Base-by-base conservation (phyloP, 2,329 filamentous ascomycete species). In the Truncatella angustata region DNA sequence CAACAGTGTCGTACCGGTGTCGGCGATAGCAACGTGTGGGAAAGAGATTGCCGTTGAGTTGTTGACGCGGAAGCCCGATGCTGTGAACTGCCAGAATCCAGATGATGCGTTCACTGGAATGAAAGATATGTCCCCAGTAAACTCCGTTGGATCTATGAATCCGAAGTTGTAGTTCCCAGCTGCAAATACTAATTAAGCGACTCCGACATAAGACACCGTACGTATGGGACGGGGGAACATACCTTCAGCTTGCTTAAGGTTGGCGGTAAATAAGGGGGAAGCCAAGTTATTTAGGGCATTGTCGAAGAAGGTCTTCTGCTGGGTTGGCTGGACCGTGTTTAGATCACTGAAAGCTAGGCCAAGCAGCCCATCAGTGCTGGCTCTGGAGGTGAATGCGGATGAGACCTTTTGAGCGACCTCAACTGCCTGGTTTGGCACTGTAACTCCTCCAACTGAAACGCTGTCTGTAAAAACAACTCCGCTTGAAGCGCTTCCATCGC, bases 1-100 rank as follows among this genome's bases (percentile, higher is more conserved):
- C 54, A 86, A 65, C 24, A 88, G 79, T 10, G 82, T 84, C 56
- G 84, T 87, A 47, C 84, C 85, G n/a, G 85, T 87, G 70, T 88
- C 84, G 61, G 81, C 80, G 24, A 67, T 66, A 2, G 61, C 64
- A n/a, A 64, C 23, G 53, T 68, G 65, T 1, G 60, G 54, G 6
- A 53, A 37, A 3, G 58, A 54, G 10, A 58, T 50, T 6, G 44
- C 49, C 2, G 26, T 16, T 4, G 58, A 54, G 48, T 52, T 48
- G 49, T 82, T 83, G 53, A 85, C 63, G 36, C 69, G 67, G 69
- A 82, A 86, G 44, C 77, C 80, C 26, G 73, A 70, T 14, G 79
- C 73, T 21, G 74, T 79, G 73, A 87, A 85, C 48, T 76, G 70
- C 85, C 85, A 88, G 73, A 81, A 86, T 12, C 85, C 85, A 24